Percentiles rank a stretch among this genome's conserved stretches.
Conservation (phyloP, 2,329 filamentous ascomycete species). For the Colletotrichum theobromicola region DNA sequence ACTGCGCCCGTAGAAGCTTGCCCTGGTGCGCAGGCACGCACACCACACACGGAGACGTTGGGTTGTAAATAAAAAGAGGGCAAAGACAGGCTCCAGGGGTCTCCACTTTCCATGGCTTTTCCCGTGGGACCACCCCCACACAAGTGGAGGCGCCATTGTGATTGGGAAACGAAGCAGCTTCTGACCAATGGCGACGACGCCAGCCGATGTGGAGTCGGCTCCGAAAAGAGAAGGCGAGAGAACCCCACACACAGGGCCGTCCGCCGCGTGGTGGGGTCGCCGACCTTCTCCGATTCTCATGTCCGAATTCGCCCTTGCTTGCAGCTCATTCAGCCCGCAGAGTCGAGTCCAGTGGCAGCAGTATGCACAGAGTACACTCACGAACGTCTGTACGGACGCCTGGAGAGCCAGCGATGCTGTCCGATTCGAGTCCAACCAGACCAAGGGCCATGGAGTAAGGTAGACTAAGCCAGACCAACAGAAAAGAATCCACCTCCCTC, state of each 20-base stretch:
- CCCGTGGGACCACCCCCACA: neutral
- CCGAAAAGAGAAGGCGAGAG: neutral
- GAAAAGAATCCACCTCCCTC: neutral
- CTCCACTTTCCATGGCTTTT: neutral
- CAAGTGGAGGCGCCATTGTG: neutral
- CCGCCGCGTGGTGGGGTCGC: constrained; percentile 6
- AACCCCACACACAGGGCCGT: neutral
- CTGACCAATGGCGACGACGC: neutral
- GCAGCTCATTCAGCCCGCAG: neutral
- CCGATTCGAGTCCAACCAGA: neutral
- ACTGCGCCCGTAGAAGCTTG: neutral
- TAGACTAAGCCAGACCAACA: neutral
- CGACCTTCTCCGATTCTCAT: constrained; percentile 17
- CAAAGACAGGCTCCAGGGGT: neutral
- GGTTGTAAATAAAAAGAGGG: neutral
- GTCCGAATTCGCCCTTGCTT: constrained; percentile 14
- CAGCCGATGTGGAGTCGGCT: neutral
- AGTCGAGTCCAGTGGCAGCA: neutral
- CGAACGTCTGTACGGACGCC: too few relatives aligned
- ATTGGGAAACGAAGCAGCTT: neutral
- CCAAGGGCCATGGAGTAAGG: neutral
- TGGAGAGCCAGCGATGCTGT: neutral
- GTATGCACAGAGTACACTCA: neutral
- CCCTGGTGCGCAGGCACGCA: neutral
- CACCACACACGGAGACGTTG: neutral